Evolutionary conservation across 164 flowering plant genomes (phyloP), one percentile per base, ranked within the genome.

Genomic region (Nelumbo lutea): DNA sequence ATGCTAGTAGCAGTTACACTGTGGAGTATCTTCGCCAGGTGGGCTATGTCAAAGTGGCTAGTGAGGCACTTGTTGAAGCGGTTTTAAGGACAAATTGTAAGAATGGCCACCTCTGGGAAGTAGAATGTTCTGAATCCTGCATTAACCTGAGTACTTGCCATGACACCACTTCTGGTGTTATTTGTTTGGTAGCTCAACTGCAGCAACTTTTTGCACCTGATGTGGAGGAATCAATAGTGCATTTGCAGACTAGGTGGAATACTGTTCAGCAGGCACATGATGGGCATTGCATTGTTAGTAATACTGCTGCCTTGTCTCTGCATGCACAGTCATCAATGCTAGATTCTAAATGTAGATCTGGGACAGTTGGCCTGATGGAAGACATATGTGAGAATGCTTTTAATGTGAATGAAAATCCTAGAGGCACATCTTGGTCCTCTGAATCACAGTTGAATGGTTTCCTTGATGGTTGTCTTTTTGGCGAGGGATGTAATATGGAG

Each of bases 41-140:
- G 75, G 95, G 96, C 61, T 96, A 84, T 81, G 90, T 88, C 59
- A 93, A 88, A 86, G 92, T 96, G 85, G 99, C 98, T 66, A 78
- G 79, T 51, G 95, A 84, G 83, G 86, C 96, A 46, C 83, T 86
- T 65, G 56, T 86, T 70, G 93, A 91, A 75, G 95, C 88, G 60
- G 75, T 72, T 67, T 74, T 96, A 73, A 86, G 82, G 79, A 85
- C 82, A 8, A 81, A 87, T 72, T 83, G 83, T 77, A 68, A 46
- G 59, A 80, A 73, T 80, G 94, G 86, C 43, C 85, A 80, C 42
- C 71, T 62, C 1, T 96, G 99, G 99, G 95, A 90, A 77, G 47
- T 91, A 44, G 93, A 84, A 64, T 87, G 88, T 75, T 80, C 84
- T 3, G 85, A 86, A 59, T 90, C 86, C 76, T 92, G 84, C 68